phyloP scores from a whole-genome alignment of 805 yeast genomes.

The Kodamaea leandrae region DNA sequence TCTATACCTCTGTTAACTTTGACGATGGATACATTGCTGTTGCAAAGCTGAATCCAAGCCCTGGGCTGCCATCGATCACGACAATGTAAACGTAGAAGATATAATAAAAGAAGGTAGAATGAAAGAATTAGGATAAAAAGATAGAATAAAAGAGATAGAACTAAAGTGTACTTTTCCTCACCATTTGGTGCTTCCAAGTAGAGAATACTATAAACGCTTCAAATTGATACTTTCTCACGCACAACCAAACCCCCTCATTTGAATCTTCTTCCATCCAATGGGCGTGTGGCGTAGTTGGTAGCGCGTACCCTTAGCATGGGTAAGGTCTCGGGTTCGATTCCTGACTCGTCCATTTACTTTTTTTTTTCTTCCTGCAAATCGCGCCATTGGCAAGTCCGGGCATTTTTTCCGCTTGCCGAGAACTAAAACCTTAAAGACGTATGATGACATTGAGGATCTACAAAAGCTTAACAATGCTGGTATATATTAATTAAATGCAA shows the following conservation, averaged over 20 bases:
- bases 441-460: too few species aligned
- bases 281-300: conserved; percentile 85
- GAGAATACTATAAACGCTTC: conserved; percentile 28
- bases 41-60: conserved; percentile 2
- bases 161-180: conserved; percentile 18
- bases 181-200: conserved; percentile 22
- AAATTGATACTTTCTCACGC: conserved; percentile 31
- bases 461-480: too few species aligned
- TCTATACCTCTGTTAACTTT: conserved; percentile 5
- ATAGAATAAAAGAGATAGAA: conserved; percentile 15
- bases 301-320: conserved; percentile 82
- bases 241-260: conserved; percentile 8
- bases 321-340: conserved; percentile 78
- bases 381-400: not conserved
- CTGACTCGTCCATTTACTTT: conserved; percentile 63
- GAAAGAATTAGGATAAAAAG: not conserved
- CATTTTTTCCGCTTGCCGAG: not conserved
- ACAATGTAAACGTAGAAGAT: not conserved
- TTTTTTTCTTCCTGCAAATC: conserved; percentile 6
- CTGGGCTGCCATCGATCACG: not conserved
- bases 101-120: not conserved
- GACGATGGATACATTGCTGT: conserved; percentile 3
- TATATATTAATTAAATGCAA: too few species aligned
- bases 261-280: conserved; percentile 20
- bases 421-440: too few species aligned